Evolutionary conservation across 306 rosid genomes (phyloP).

Genomic region (Hippophae tibetana): DNA sequence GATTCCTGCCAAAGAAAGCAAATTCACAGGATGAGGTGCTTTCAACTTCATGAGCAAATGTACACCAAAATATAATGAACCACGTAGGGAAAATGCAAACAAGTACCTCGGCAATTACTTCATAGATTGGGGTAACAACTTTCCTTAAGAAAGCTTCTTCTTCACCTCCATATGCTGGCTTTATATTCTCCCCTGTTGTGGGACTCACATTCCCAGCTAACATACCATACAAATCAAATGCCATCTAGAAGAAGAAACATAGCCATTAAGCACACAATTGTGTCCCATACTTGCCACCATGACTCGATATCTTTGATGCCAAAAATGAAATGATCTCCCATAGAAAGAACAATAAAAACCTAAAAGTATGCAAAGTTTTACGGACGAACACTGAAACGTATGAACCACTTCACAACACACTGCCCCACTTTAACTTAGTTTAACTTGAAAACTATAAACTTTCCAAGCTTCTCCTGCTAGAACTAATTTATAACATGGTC

Average conservation of each 20-base stretch:
- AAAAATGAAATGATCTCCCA: too few relatives aligned
- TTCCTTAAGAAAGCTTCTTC: conserved; percentile 77
- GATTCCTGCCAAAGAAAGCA: conserved; percentile 58
- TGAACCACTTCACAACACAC: too few relatives aligned
- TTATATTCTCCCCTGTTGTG: conserved; percentile 91
- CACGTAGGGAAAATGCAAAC: neutral
- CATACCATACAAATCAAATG: conserved; percentile 96
- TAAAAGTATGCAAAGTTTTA: too few relatives aligned
- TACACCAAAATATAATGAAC: conserved; percentile 9
- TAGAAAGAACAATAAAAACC: too few relatives aligned
- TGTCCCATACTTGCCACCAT: neutral
- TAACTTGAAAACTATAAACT: too few relatives aligned
- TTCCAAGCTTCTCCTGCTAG: too few relatives aligned
- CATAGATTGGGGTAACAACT: conserved; percentile 91
- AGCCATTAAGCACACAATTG: conserved; percentile 18
- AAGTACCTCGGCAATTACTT: conserved; percentile 81
- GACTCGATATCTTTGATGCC: too few relatives aligned
- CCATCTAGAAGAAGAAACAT: conserved; percentile 60
- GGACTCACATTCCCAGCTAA: conserved; percentile 98
- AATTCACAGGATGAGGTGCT: conserved; percentile 7
- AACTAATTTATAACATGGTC: too few relatives aligned
- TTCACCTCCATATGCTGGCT: conserved; percentile 98
- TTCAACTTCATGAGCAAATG: neutral
- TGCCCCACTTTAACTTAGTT: too few relatives aligned
- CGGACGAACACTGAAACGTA: too few relatives aligned